Conservation (phyloP, 257 asterid genomes). For the Cordia subcordata region DNA sequence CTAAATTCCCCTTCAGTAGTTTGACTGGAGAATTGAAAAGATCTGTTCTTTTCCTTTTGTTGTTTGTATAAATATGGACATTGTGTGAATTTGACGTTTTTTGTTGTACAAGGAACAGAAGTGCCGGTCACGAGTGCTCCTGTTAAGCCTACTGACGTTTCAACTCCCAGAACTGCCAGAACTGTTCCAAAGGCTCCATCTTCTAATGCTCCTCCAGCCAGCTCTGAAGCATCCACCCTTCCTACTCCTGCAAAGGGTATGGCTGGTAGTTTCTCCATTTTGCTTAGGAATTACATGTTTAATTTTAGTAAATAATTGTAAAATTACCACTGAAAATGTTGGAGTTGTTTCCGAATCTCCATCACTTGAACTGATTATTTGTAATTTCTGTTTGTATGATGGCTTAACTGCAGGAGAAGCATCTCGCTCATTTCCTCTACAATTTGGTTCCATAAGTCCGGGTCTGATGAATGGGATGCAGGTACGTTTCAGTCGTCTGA, state of each 20-base stretch:
- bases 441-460: constrained; percentile 92
- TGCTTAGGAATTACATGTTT: neutral
- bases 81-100: neutral
- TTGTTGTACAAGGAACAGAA: neutral
- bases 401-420: constrained; percentile 52
- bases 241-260: constrained; percentile 64
- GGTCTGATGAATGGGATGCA: constrained; percentile 76
- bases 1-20: too few species aligned
- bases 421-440: constrained; percentile 60
- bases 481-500: constrained; percentile 32
- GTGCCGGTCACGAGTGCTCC: neutral
- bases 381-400: too few species aligned
- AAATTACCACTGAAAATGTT: too few species aligned
- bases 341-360: too few species aligned
- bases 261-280: constrained; percentile 26
- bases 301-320: too few species aligned
- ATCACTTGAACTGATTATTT: constrained; percentile 3
- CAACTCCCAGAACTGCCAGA: constrained; percentile 37
- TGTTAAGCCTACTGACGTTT: constrained; percentile 30
- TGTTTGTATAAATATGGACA: neutral
- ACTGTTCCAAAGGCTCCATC: constrained; percentile 46
- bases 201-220: constrained; percentile 6
- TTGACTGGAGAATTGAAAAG: neutral
- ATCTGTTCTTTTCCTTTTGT: neutral
- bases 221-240: too few species aligned